Evolutionary conservation across 352 stramenopile genomes (phyloP), one percentile per base, ranked within the genome.

Genomic region (Pilasporangium apinafurcum): DNA sequence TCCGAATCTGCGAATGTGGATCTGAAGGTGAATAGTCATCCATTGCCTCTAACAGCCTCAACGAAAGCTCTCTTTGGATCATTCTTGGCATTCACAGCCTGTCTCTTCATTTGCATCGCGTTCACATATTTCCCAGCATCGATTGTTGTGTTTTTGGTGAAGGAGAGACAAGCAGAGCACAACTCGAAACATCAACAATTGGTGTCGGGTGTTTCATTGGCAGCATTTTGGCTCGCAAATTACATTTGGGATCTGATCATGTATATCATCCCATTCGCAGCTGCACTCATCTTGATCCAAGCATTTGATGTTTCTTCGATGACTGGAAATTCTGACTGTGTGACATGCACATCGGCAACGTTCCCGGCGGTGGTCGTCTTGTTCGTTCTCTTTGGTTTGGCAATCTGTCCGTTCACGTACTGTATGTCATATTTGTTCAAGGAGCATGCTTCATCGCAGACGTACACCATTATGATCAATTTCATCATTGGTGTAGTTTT

Each of bases 161-260:
- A 96, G 35, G 96, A 99, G 51, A 89, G 87, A 50, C 84, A 97
- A 39, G 77, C 74, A 13, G 71, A 75, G 16, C 59, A 74, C 37
- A 98, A 98, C 50, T 84, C 95, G 6, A 98, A 98, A 51, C 96
- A 99, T 74, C 86, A 97, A 62, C 92, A 98, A 62, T 80, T 83
- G 56, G 92, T 99, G 26, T 95, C 88, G 9, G 96, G 96, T 2
- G 95, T 98, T 8, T 86, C 80, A 9, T 65, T 98, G 13, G 53
- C 57, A 0, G 86, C 90, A 0, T 99, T 98, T 57, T 99, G 97
- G 97, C 37, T 98, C 18, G 89, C 87, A 8, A 98, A 97, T 42
- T 97, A 91, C 32, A 25, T 95, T 26, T 98, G 92, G 51, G 95
- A 99, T 62, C 47, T 94, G 24, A 33, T 87, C 9, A 68, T 96